Conservation (phyloP, 2,329 filamentous ascomycete species). For the Xylaria sp. region DNA sequence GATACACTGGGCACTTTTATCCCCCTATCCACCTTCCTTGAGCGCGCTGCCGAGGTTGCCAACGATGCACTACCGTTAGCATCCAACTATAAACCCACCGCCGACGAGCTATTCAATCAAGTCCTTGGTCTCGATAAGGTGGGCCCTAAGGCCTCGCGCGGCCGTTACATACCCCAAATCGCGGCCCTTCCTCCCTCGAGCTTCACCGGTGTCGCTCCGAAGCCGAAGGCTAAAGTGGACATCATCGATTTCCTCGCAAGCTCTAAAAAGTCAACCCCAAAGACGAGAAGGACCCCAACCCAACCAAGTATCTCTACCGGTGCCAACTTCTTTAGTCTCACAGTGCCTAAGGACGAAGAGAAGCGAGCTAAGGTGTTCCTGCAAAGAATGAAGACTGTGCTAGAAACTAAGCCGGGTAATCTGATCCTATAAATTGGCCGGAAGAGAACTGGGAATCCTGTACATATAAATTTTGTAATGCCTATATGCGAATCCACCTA, state of each 20-base stretch:
- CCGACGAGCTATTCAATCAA: conserved; percentile 89
- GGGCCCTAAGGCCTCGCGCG: conserved; percentile 63
- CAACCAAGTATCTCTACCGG: conserved; percentile 64
- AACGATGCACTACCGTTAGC: conserved; percentile 85
- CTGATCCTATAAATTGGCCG: conserved; percentile 69
- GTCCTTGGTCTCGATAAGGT: conserved; percentile 76
- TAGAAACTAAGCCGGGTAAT: conserved; percentile 83
- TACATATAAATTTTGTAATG: conserved; percentile 43
- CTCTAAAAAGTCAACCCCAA: conserved; percentile 47
- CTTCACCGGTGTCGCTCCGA: conserved; percentile 48
- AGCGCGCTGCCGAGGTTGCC: conserved; percentile 84
- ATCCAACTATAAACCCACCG: conserved; percentile 71
- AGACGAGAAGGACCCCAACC: conserved; percentile 51
- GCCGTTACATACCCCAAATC: conserved; percentile 79
- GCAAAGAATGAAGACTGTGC: conserved; percentile 83
- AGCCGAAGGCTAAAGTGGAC: conserved; percentile 69
- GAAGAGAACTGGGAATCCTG: conserved; percentile 31
- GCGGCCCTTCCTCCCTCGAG: conserved; percentile 64
- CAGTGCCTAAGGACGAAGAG: conserved; percentile 82
- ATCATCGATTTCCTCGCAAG: conserved; percentile 83
- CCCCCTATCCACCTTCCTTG: conserved; percentile 87
- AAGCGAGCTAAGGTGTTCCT: conserved; percentile 84
- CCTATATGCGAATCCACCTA: conserved; percentile 32
- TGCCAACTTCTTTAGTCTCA: conserved; percentile 83
- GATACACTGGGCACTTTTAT: conserved; percentile 81